Evolutionary conservation across 31 red algal species (phyloP), one percentile per base, ranked within the genome.

Genomic region (Endocladia muricata): DNA sequence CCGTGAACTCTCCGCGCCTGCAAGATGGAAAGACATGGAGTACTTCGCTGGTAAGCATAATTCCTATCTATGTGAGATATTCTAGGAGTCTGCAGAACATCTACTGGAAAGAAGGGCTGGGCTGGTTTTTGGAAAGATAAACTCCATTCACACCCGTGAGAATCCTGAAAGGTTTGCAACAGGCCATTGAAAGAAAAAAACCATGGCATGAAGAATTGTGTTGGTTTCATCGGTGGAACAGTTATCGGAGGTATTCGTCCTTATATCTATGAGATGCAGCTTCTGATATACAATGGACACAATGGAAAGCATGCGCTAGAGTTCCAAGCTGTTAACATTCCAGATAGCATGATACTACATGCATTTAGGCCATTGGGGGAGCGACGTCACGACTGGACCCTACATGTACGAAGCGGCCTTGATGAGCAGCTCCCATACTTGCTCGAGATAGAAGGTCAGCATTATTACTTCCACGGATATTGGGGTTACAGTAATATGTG

Each of bases 1-100:
- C 0, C 23, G 73, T 7, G 21, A n/a, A 28, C 52, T 76, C 21
- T 5, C 52, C 4, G 30, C 73, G 19, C 73, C 51, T 5, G 4
- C 51, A 28, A 11, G 73, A 19, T 76, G 73, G 52, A 37, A 9
- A 3, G 73, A 76, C 52, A 19, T 76, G 25, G 52, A 59, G 52
- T 22, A 61, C 4, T 32, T 60, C 5, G 57, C 34, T 60, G 73
- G 73, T 4, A 61, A 76, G 73, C 55, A 36, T 59, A 5, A 19
- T 6, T 57, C 52, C 4, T 9, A 76, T 29, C 30, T 76, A 3
- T 76, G 1, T 15, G 73, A 76, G 26, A 76, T 61, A 26, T 60
- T 59, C 41, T 76, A 54, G 52, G 73, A 76, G 23, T 5, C 5
- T 7, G 25, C 34, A 0, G 37, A 72, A 0, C 40, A 43, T 0